Base-by-base conservation (phyloP, 257 asterid genomes). In the Fraxinus americana region DNA sequence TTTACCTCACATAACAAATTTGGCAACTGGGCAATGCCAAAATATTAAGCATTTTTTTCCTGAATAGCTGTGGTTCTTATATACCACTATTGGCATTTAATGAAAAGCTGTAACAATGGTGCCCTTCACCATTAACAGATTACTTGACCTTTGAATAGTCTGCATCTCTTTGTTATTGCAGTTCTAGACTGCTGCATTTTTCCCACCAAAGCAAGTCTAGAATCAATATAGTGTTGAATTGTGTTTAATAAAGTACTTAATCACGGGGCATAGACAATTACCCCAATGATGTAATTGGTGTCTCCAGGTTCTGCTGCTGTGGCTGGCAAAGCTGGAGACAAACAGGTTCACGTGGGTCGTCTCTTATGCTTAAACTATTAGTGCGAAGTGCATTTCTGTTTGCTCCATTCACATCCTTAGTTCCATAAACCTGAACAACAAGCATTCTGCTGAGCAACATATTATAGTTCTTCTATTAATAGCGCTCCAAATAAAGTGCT, bases 291-390 rank as follows among this genome's bases (percentile, higher is more conserved):
- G 84, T 75, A 68, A 85, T 82, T 67, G 83, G 87, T 9, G 72
- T 61, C 74, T 85, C 88, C 3, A 78, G 77, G 78, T 80, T 87
- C 63, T 83, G 76, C 82, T 91, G 90, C 75, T 87, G 91, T 80
- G 97, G 97, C 80, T 88, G 93, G 89, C 89, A 85, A 85, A 91
- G 97, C 88, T 91, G 95, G 82, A 91, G 95, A 84, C 86, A 85
- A 39, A 88, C 86, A 65, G 87, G 82, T 57, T 77, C 90, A 74
- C 83, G 79, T 35, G 87, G 86, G 79, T 86, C 89, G 35, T 90
- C 96, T 70, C 87, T 79, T 39, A 81, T 82, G 84, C 87, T 76
- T 80, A 80, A 74, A 65, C 86, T 71, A 75, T 83, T 86, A 11
- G 86, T 73, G 75, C 59, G 78, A 39, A 81, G 82, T 54, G 83